Evolutionary conservation across 805 yeast species (phyloP).

Genomic region (Hanseniaspora singularis): DNA sequence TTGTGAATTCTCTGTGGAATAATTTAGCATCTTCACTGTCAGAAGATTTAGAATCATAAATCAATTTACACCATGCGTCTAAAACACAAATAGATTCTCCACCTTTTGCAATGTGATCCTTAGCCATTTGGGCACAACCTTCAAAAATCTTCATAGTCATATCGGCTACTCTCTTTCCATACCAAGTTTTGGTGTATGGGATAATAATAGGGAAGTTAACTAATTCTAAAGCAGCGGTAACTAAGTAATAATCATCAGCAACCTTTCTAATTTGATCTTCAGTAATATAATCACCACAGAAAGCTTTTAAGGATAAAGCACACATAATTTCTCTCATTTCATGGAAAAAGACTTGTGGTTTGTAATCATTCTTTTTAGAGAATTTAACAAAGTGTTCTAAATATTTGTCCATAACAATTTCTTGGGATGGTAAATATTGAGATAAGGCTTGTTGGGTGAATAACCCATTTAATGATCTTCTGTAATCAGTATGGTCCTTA

Average conservation of each 20-base stretch:
- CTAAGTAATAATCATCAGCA: conserved; percentile 83
- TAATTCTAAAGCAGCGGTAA: conserved; percentile 92
- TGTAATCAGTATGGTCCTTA: conserved; percentile 85
- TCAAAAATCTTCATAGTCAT: conserved; percentile 87
- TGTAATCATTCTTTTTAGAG: conserved; percentile 41
- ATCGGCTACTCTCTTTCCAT: conserved; percentile 87
- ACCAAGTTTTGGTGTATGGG: conserved; percentile 96
- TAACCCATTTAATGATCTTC: conserved; percentile 78
- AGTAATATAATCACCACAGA: conserved; percentile 90
- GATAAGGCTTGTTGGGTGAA: conserved; percentile 77
- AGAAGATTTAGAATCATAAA: conserved; percentile 53
- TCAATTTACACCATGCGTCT: conserved; percentile 88
- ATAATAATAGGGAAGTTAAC: conserved; percentile 95
- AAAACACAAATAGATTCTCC: conserved; percentile 77
- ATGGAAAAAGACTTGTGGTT: conserved; percentile 69
- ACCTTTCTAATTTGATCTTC: conserved; percentile 78
- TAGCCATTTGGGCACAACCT: conserved; percentile 77
- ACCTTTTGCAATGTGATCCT: conserved; percentile 62
- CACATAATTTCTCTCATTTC: conserved; percentile 93
- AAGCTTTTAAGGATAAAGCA: conserved; percentile 82
- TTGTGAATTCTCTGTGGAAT: conserved; percentile 67
- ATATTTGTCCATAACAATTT: conserved; percentile 71
- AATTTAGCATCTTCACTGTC: conserved; percentile 44
- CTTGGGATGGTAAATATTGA: conserved; percentile 73
- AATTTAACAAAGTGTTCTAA: conserved; percentile 49